Conservation (phyloP, 768 basidiomycete species). For the Asterophora lycoperdoides region DNA sequence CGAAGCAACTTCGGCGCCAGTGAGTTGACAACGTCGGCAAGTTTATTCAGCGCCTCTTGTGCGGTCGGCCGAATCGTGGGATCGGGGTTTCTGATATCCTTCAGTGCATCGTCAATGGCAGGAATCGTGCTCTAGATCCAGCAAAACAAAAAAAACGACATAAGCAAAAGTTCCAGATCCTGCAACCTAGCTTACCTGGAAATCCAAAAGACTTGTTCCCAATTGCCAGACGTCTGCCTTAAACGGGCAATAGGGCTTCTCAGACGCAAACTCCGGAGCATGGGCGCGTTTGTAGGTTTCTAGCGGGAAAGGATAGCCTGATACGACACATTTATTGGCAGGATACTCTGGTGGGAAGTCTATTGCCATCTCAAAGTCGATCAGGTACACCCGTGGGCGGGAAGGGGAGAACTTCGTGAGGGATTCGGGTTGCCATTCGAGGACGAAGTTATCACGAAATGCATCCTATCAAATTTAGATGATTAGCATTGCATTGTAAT, state of each 20-base stretch:
- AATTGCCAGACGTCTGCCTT: slow-evolving; percentile 10
- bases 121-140: slow-evolving; percentile 4
- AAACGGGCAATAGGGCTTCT: slow-evolving; percentile 6
- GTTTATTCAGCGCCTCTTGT: slow-evolving; percentile 4
- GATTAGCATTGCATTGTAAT: background rate
- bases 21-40: background rate
- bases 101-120: slow-evolving; percentile 3
- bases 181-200: background rate
- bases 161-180: background rate
- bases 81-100: background rate
- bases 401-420: slow-evolving; percentile 8
- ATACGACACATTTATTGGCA: slow-evolving; percentile 10
- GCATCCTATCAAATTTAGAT: slow-evolving; percentile 20
- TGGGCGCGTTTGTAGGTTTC: slow-evolving; percentile 18
- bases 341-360: slow-evolving; percentile 21
- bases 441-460: slow-evolving; percentile 27
- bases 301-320: slow-evolving; percentile 16
- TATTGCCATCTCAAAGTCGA: slow-evolving; percentile 28
- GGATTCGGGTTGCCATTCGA: slow-evolving; percentile 30
- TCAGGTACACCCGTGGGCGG: slow-evolving; percentile 13
- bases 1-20: too few relatives aligned
- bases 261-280: slow-evolving; percentile 20
- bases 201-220: background rate
- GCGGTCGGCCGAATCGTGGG: background rate
- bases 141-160: background rate